Base-by-base conservation (phyloP, 148 eudicot genomes). In the Vaccinium macrocarpon region DNA sequence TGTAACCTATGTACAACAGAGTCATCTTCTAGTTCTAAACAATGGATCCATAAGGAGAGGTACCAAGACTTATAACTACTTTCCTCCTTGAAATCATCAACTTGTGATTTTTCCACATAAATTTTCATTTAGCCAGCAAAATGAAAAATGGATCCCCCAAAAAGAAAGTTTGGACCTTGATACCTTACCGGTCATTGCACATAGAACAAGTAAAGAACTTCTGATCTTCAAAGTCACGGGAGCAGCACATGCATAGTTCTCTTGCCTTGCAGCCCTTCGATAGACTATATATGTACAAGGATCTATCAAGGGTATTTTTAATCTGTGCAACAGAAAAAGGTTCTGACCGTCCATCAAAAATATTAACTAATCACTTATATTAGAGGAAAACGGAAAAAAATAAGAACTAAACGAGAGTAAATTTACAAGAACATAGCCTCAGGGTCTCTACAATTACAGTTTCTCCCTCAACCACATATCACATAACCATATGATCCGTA, bases 151-250 rank as follows among this genome's bases (percentile, higher is more conserved):
- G 23, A 57, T 23, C 32, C 72, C 50, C 15, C 50, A 29, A 85
- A n/a, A 85, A 76, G 42, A 25, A 90, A 73, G 11, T 27, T 50
- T 82, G 85, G 79, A 83, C 29, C 27, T 66, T 52, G 85, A 85
- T 84, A 89, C 81, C 90, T 89, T 93, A 95, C 99, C 99, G 86
- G 87, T 93, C 95, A 81, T 88, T 92, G 88, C 99, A 97, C 80
- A 90, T 81, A 83, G 93, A 93, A 88, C 99, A 97, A 61, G 94
- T 90, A 13, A 89, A 84, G 75, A 87, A 87, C 77, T 89, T 90
- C 84, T 90, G 88, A 86, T 93, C 92, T 42, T 95, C 92, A 83
- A 88, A 84, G 84, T 82, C 85, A 70, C 56, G 80, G 84, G 87
- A 88, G 91, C 97, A 97, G 80, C 89, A 90, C 48, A 87, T 81